Base-by-base conservation (phyloP, 2,329 filamentous ascomycete species). In the Chaetomium globosum region DNA sequence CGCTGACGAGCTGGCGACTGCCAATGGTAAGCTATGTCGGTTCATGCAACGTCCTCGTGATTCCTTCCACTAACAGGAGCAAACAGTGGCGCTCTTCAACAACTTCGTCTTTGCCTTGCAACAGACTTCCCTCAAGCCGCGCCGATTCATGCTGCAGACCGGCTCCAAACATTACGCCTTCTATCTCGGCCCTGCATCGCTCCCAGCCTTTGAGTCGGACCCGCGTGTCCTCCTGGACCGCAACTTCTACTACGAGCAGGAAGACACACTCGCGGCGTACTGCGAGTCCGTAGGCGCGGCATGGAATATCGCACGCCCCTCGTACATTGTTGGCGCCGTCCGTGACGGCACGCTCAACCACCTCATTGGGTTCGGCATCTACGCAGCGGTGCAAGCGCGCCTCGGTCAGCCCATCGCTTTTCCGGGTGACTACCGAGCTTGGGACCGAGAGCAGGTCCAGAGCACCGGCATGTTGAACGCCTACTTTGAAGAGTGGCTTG, bases 191-290 rank as follows among this genome's bases (percentile, higher is more conserved):
- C 80, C 80, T 0, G 68, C 76, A 0, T 71, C 75, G 1, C 75
- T 75, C 2, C 83, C 82, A 0, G 77, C 77, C 52, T 76, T 80
- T 60, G 82, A 85, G 70, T 75, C 75, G 9, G 80, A 82, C 64
- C 77, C 79, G 3, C 76, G 81, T 12, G 73, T 80, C 4, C 70
- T 71, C 6, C 74, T 82, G 0, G 79, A 80, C 64, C 78, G 79
- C 1, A 85, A 85, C 72, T 85, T 85, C 73, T 85, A 85, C 76
- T 85, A 84, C 67, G 73, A 77, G 0, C 82, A 85, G 73, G 82
- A 85, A 74, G 82, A 85, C 66, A 73, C 75, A 4, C 76, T 85
- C 1, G 76, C 72, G 58, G 70, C 74, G 1, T 85, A 77, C 69
- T 82, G 80, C 71, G 68, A 74, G 1, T 71, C 79, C 21, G 59